Conservation (phyloP, 768 basidiomycete species). For the Tylopilus vinaceipallidus region DNA sequence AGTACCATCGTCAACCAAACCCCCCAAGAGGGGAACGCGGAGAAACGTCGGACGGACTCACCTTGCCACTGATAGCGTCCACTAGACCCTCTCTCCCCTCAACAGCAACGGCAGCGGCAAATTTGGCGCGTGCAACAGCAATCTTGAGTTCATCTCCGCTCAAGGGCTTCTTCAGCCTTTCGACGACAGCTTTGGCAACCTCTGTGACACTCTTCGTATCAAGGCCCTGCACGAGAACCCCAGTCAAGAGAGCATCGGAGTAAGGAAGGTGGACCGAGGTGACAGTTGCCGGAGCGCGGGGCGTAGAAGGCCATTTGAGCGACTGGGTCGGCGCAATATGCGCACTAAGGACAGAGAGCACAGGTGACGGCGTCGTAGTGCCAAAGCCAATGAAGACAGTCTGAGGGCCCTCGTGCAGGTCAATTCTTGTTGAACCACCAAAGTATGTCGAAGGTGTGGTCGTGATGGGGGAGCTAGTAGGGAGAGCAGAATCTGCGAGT, state of each 20-base stretch:
- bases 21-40: constrained; percentile 2
- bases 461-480: constrained; percentile 35
- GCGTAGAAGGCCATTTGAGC: constrained; percentile 78
- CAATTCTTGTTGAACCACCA: constrained; percentile 86
- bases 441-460: constrained; percentile 49
- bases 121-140: constrained; percentile 88
- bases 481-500: constrained; percentile 41
- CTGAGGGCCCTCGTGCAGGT: constrained; percentile 57
- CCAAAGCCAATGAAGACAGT: constrained; percentile 91
- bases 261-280: constrained; percentile 81
- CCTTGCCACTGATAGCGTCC: constrained; percentile 61
- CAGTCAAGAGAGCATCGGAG: constrained; percentile 88
- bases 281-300: constrained; percentile 62
- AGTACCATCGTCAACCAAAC: neutral
- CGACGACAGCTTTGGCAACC: constrained; percentile 66
- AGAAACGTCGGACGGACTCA: constrained; percentile 31
- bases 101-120: constrained; percentile 64
- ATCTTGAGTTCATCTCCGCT: constrained; percentile 71
- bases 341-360: constrained; percentile 75
- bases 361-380: constrained; percentile 60
- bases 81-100: constrained; percentile 73
- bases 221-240: constrained; percentile 72
- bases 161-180: constrained; percentile 57
- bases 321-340: constrained; percentile 76
- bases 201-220: constrained; percentile 62